These are phyloP conservation scores for Venturia nashicola DNA, from an alignment of 2,329 filamentous ascomycete genomes.

Conservation along the genomic window DNA sequence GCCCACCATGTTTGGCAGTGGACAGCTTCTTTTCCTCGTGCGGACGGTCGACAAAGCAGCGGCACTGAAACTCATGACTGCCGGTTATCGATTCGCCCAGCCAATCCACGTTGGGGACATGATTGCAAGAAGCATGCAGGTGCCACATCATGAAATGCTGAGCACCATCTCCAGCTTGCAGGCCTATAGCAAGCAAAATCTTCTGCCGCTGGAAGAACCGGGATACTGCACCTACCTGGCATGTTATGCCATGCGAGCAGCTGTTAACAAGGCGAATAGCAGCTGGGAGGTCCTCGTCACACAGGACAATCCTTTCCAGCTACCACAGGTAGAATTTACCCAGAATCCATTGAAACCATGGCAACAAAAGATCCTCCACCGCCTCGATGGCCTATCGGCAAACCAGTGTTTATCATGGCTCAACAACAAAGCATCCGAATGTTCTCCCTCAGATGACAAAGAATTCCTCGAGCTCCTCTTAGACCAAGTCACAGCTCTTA, in stretches of 20 bases:
- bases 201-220: conserved; percentile 19
- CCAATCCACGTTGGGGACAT: conserved; percentile 48
- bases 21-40: conserved; percentile 71
- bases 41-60: conserved; percentile 50
- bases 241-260: conserved; percentile 25
- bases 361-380: conserved; percentile 20
- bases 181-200: conserved; percentile 36
- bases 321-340: conserved; percentile 32
- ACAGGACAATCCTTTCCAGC: conserved; percentile 24
- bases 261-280: conserved; percentile 26
- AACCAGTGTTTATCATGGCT: conserved; percentile 20
- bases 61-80: conserved; percentile 50
- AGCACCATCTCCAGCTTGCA: conserved; percentile 53
- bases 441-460: conserved; percentile 18
- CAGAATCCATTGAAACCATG: conserved; percentile 18
- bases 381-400: conserved; percentile 14
- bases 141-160: conserved; percentile 50
- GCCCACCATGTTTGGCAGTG: conserved; percentile 44
- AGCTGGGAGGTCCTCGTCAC: conserved; percentile 34
- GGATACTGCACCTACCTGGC: conserved; percentile 9
- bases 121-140: conserved; percentile 63
- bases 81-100: conserved; percentile 64
- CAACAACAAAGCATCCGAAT: conserved; percentile 16
- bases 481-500: conserved; percentile 19
- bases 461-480: conserved; percentile 24